Base-by-base conservation (phyloP, 345 rosid genomes). In the Triadica sebifera region DNA sequence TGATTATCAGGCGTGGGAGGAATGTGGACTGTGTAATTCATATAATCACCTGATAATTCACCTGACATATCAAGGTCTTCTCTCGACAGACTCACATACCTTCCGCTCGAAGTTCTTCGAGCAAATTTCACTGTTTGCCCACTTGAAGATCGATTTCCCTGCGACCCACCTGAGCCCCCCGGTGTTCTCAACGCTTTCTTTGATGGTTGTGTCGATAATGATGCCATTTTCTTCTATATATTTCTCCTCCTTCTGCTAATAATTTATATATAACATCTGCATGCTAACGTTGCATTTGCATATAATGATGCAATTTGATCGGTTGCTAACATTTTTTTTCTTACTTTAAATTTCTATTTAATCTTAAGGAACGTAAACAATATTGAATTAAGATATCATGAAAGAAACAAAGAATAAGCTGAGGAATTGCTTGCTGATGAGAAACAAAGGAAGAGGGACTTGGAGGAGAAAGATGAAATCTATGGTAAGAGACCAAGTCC, bases 1-100 rank as follows among this genome's bases (percentile, higher is more conserved):
- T 95, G 97, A 69, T 95, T 93, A 70, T 95, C 98, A 0, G 99
- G 99, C 0, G 98, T 95, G 0, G 94, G 87, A 9, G 99, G 99
- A 62, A 95, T 93, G 75, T 93, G 99, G 12, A 95, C 99, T 0
- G 97, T 93, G 78, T 95, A 93, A 76, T 93, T 92, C 86, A 87
- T 88, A 79, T 91, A 91, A 37, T 95, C 98, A 13, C 91, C 95
- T 0, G 93, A 83, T 2, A 88, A 3, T 70, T 95, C 99, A 0
- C 92, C 96, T 0, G 99, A 93, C 85, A 89, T 83, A 69, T 93
- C 99, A 5, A 91, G 89, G 62, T 91, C 96, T 10, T 93, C 99
- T 22, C 91, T 84, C 6, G 96, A 91, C 12, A 95, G 81, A 77
- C 93, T 93, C 49, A 95, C 90, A n/a, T 91, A 95, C 46, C 97